Base-by-base conservation (phyloP, 1,139 yeast genomes). In the Diutina ranongensis region DNA sequence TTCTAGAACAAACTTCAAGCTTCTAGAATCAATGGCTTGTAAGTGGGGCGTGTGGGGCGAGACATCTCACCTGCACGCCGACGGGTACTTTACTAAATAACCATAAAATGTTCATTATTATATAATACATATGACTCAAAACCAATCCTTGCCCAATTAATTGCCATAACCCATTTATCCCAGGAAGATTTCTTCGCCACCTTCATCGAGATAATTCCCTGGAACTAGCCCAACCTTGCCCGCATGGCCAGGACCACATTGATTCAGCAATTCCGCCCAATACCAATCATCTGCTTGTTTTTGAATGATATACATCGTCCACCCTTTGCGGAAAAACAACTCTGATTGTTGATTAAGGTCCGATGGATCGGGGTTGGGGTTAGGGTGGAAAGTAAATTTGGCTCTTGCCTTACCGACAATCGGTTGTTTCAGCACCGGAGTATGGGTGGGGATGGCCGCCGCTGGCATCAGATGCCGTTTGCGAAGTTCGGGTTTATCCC, bases 251-350 rank as follows among this genome's bases (percentile, higher is more conserved):
- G 72, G 71, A 10, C 74, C 75, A 25, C 76, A 69, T 48, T 74
- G 73, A n/a, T 61, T 60, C 8, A 76, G 68, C 46, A 83, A 76
- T 58, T 87, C 95, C 50, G 86, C 83, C 54, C 82, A 80, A 81
- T 83, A 87, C 95, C 96, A 87, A 33, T 88, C 87, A 56, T 87
- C 95, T 47, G 83, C 89, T 59, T 86, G 94, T 68, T 74, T 81
- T 53, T 78, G 78, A 22, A 84, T 62, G 13, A 87, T 76, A 50
- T 79, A 72, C 60, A 87, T 65, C n/a, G 77, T 60, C 68, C 88
- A 94, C 47, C 83, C 83, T 57, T 84, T 83, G 48, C 74, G 72
- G 68, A 87, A 86, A 16, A 72, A 65, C 10, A 86, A 71, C 55
- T 87, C 96, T 45, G 85, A 92, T n/a, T 81, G 82, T 45, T 83